phyloP scores from a whole-genome alignment of 768 basidiomycete species.

The Mycena haematopus region DNA sequence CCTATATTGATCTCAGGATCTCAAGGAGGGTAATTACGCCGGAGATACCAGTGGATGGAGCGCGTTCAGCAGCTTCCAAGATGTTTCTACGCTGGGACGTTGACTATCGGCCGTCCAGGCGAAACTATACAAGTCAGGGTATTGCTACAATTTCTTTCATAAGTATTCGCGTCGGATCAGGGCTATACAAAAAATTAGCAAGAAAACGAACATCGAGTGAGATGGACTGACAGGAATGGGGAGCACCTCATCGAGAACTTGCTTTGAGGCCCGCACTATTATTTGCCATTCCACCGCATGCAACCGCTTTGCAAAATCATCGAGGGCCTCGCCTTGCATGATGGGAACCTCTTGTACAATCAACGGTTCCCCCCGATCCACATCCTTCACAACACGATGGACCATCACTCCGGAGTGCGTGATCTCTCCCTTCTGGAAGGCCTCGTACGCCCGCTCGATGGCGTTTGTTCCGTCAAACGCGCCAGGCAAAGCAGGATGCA shows the following conservation, averaged over 20 bases:
- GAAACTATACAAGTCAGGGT: neutral
- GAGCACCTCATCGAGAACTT: conserved; percentile 62
- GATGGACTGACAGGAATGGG: conserved; percentile 19
- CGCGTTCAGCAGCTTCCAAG: neutral
- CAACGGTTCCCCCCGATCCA: conserved; percentile 91
- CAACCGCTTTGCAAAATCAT: conserved; percentile 76
- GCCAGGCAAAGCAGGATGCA: conserved; percentile 95
- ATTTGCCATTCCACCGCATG: conserved; percentile 89
- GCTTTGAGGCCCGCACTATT: conserved; percentile 85
- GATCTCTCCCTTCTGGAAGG: conserved; percentile 85
- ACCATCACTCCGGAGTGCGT: conserved; percentile 87
- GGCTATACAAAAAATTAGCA: conserved; percentile 1
- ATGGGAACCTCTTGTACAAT: conserved; percentile 82
- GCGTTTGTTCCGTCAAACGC: conserved; percentile 97
- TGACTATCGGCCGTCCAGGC: neutral
- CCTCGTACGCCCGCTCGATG: conserved; percentile 87
- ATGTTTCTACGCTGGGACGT: neutral
- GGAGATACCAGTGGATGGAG: neutral
- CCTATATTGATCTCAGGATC: neutral
- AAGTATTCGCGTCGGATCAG: neutral
- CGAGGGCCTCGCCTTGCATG: conserved; percentile 70
- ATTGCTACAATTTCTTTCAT: conserved; percentile 7
- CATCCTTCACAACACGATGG: conserved; percentile 90
- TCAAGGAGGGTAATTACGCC: neutral
- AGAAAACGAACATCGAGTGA: neutral